Base-by-base conservation (phyloP, 108 stramenopile genomes). In the Pseudonitzschia multiseries region DNA sequence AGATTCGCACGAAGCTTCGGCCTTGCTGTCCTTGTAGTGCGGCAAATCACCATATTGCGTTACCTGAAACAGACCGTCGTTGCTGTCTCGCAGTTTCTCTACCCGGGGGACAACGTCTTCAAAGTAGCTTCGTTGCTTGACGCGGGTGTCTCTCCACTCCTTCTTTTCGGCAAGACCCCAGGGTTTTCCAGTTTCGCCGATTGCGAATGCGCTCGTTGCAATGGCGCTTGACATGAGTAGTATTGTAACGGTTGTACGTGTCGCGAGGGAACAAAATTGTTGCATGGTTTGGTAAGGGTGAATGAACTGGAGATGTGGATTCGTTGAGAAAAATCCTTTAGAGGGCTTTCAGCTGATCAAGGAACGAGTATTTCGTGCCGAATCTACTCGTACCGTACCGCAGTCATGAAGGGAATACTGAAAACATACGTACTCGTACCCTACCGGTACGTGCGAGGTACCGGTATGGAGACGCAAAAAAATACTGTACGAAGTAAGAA, bases 121-220 rank as follows among this genome's bases (percentile, higher is more conserved):
- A 41, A 75, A 65, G 65, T 89, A 89, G 20, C 84, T 85, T 24
- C 88, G 83, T 22, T 86, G 81, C 46, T 60, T 33, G 40, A 78
- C 73, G 4, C 60, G 43, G 18, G 66, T 50, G 29, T 32, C 68
- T 21, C 59, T 72, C 90, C 90, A 91, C 79, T 74, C 56, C n/a
- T 53, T 63, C 42, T 76, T 50, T 62, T 91, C 90, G 46, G 68
- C 22, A 12, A 68, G 43, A 9, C 68, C 69, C 90, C 90, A 91
- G 18, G 87, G 84, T 43, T 66, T 50, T 9, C 90, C 90, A 3
- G 84, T 77, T n/a, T 76, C 78, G 26, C 90, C 90, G 41, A 91
- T 91, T 24, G 80, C 54, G 26, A 56, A 56, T 8, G 32, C 61
- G 0, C 28, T 0, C 3, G 61, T 40, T 12, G 61, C 33, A 33